Evolutionary conservation across 345 rosid genomes (phyloP).

Genomic region (Salix dunnii): DNA sequence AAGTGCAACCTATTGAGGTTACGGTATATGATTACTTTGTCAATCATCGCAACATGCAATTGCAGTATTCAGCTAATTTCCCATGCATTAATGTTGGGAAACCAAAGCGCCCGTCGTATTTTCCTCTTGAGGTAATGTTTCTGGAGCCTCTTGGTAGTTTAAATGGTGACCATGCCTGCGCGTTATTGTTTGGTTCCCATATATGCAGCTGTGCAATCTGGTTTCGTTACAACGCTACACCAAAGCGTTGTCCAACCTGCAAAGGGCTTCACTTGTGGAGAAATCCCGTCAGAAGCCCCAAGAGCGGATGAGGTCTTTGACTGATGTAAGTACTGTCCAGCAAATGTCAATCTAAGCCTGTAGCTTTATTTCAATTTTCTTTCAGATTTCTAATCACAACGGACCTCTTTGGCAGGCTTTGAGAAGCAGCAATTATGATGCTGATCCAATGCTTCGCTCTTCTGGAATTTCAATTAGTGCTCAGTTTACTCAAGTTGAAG

Average conservation of each 20-base stretch:
- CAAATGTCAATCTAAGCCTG: background rate
- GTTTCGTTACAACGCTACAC: constrained; percentile 27
- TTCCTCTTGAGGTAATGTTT: constrained; percentile 14
- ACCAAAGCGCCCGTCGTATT: constrained; percentile 18
- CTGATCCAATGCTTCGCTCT: constrained; percentile 55
- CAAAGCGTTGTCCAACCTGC: constrained; percentile 20
- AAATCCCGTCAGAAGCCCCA: constrained; percentile 28
- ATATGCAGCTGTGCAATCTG: constrained; percentile 22
- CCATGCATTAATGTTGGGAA: constrained; percentile 22
- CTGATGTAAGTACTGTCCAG: constrained; percentile 10
- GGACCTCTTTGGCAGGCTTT: constrained; percentile 43
- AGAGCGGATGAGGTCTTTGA: constrained; percentile 17
- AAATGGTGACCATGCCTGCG: too few relatives aligned
- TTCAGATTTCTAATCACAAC: too few relatives aligned
- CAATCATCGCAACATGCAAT: background rate
- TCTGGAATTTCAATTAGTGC: constrained; percentile 61
- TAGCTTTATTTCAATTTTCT: too few relatives aligned
- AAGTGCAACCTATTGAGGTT: background rate
- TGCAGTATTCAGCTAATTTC: constrained; percentile 27
- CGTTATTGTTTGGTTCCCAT: too few relatives aligned
- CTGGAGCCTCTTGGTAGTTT: background rate
- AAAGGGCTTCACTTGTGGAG: constrained; percentile 26
- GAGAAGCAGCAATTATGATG: constrained; percentile 51
- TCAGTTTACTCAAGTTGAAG: constrained; percentile 65
- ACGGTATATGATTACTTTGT: constrained; percentile 21